phyloP scores from a whole-genome alignment of 23 red algal species.

The Gracilaria caudata region DNA sequence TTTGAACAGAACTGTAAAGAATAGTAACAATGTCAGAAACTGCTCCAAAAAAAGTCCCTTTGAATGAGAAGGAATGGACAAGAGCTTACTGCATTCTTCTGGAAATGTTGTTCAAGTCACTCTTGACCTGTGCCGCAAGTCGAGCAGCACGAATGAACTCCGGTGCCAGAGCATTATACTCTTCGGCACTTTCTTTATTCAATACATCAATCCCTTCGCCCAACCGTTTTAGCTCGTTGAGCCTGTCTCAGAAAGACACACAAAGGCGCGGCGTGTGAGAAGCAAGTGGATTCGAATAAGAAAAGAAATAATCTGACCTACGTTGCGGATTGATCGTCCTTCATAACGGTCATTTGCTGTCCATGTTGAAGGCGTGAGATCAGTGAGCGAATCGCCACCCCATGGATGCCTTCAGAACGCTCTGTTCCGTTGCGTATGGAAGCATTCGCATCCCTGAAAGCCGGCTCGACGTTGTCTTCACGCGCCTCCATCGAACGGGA shows the following conservation, averaged over 20 bases:
- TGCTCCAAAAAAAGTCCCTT: not conserved
- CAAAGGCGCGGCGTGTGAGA: not conserved
- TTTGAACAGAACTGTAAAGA: not conserved
- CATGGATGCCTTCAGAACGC: not conserved
- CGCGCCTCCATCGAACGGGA: not conserved
- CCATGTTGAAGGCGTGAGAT: conserved; percentile 21
- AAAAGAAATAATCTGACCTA: not conserved
- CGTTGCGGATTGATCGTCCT: conserved; percentile 25
- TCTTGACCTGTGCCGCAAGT: conserved; percentile 32
- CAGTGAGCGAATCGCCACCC: not conserved
- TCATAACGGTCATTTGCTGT: conserved; percentile 22
- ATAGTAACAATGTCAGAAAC: not conserved
- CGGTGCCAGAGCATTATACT: conserved; percentile 21
- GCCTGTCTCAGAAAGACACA: not conserved
- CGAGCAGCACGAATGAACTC: conserved; percentile 27
- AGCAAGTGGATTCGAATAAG: not conserved
- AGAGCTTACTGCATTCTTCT: conserved; percentile 23
- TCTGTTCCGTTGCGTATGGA: not conserved
- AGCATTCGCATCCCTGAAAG: not conserved
- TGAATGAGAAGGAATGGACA: not conserved
- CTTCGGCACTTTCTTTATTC: conserved; percentile 22
- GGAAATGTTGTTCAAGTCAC: conserved; percentile 43
- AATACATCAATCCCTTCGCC: not conserved
- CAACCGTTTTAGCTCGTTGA: not conserved
- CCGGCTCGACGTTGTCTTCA: not conserved